These are phyloP conservation scores for Cladosporium austrohemisphaericum DNA, from an alignment of 2,329 filamentous ascomycete species.

Conservation along the genomic window DNA sequence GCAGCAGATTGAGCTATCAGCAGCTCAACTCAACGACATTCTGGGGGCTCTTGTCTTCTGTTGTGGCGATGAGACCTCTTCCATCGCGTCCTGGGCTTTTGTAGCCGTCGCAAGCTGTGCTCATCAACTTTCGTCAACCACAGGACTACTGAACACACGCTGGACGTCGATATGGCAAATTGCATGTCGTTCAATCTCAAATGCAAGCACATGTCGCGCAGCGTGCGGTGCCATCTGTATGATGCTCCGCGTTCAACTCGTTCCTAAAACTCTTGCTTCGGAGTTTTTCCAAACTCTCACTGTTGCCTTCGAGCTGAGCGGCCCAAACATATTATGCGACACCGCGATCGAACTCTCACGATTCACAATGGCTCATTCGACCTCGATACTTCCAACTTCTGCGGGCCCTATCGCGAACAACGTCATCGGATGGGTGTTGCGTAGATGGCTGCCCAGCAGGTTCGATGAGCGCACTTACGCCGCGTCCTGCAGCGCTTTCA, in stretches of 20 bases:
- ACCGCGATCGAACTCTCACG: constrained; percentile 71
- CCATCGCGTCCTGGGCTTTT: constrained; percentile 75
- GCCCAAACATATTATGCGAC: constrained; percentile 75
- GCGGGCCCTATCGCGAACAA: constrained; percentile 66
- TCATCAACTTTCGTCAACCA: constrained; percentile 40
- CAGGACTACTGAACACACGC: constrained; percentile 40
- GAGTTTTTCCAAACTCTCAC: constrained; percentile 71
- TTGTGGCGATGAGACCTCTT: constrained; percentile 61
- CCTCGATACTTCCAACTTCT: constrained; percentile 64
- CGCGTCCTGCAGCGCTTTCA: constrained; percentile 60
- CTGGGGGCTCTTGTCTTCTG: constrained; percentile 19
- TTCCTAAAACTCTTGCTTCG: constrained; percentile 64
- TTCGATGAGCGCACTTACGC: constrained; percentile 62
- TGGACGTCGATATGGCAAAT: constrained; percentile 78
- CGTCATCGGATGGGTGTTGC: constrained; percentile 76
- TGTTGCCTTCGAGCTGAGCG: constrained; percentile 73
- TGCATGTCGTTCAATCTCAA: constrained; percentile 65
- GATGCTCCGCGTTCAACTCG: constrained; percentile 62
- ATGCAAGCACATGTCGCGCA: constrained; percentile 67
- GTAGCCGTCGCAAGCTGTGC: constrained; percentile 67
- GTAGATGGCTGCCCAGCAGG: constrained; percentile 70
- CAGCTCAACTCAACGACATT: constrained; percentile 17
- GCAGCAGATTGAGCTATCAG: constrained; percentile 33
- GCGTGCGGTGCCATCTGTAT: constrained; percentile 70
- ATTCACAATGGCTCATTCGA: constrained; percentile 62